Conservation (phyloP, 345 rosid genomes). For the Streptanthus diversifolius region DNA sequence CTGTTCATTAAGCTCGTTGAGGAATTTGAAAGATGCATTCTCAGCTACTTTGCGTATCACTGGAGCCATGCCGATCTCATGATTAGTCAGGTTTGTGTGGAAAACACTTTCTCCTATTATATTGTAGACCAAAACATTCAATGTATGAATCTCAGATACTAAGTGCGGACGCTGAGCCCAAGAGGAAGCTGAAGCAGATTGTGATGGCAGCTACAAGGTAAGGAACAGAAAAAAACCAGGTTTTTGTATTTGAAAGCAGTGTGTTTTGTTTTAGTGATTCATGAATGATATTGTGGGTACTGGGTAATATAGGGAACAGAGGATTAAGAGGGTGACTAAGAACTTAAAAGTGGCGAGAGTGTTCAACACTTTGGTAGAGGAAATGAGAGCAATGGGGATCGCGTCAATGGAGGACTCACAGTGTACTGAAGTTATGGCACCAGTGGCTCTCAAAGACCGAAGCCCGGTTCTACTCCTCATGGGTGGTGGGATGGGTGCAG, state of each 20-base stretch:
- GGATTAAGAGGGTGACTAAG: slow-evolving; percentile 79
- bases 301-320: slow-evolving; percentile 56
- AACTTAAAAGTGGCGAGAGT: slow-evolving; percentile 75
- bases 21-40: slow-evolving; percentile 88
- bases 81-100: slow-evolving; percentile 63
- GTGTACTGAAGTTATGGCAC: slow-evolving; percentile 86
- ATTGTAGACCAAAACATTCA: background rate
- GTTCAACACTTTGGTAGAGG: slow-evolving; percentile 74
- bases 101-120: background rate
- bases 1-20: slow-evolving; percentile 83
- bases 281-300: background rate
- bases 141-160: slow-evolving; percentile 47
- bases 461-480: slow-evolving; percentile 88
- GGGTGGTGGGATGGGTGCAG: slow-evolving; percentile 99
- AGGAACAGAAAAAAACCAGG: background rate
- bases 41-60: slow-evolving; percentile 82
- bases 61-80: slow-evolving; percentile 75
- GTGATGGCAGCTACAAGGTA: slow-evolving; percentile 91
- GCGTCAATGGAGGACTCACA: slow-evolving; percentile 50
- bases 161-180: slow-evolving; percentile 60
- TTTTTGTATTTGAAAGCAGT: background rate
- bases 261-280: background rate
- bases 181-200: slow-evolving; percentile 66
- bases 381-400: slow-evolving; percentile 80
- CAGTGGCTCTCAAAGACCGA: slow-evolving; percentile 72